Evolutionary conservation across 2,329 filamentous ascomycete species (phyloP).

Genomic region (Thielaviopsis ethacetica): DNA sequence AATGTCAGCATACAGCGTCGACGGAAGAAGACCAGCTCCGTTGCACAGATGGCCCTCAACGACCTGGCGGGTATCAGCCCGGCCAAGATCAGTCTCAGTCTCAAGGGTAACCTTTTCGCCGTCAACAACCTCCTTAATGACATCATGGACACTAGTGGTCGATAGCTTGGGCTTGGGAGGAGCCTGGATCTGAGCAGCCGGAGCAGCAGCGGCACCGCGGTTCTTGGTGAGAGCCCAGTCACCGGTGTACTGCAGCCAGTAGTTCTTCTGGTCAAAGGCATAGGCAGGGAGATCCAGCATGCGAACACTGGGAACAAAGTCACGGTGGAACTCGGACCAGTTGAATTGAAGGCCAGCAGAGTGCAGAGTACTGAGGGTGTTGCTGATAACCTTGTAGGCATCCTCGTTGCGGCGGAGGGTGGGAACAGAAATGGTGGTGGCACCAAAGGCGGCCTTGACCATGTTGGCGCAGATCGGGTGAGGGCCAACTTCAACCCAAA

Average conservation of each 20-base stretch:
- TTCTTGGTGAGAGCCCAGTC: conserved; percentile 61
- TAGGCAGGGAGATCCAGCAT: conserved; percentile 53
- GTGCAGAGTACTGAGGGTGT: conserved; percentile 41
- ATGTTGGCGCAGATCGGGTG: conserved; percentile 52
- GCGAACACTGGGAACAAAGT: conserved; percentile 24
- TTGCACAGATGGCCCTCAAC: conserved; percentile 54
- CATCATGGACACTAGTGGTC: conserved; percentile 48
- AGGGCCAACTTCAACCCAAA: conserved; percentile 54
- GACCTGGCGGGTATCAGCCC: conserved; percentile 42
- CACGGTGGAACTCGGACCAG: conserved; percentile 53
- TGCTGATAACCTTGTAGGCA: conserved; percentile 46
- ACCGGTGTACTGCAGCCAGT: conserved; percentile 47
- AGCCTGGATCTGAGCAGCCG: conserved; percentile 20
- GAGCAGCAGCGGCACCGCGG: conserved; percentile 29
- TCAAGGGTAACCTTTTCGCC: conserved; percentile 35
- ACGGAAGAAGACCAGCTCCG: conserved; percentile 48
- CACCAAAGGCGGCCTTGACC: conserved; percentile 44
- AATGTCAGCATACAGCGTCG: conserved; percentile 42
- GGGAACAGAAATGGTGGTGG: conserved; percentile 33
- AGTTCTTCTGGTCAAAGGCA: conserved; percentile 56
- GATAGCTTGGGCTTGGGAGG: conserved; percentile 38
- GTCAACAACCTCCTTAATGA: conserved; percentile 46
- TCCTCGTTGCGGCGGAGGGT: conserved; percentile 48
- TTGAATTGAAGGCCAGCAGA: conserved; percentile 44
- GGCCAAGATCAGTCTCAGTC: conserved; percentile 48